These are phyloP conservation scores for Delitschia confertaspora DNA, from an alignment of 495 filamentous ascomycete genomes.

Conservation along the genomic window DNA sequence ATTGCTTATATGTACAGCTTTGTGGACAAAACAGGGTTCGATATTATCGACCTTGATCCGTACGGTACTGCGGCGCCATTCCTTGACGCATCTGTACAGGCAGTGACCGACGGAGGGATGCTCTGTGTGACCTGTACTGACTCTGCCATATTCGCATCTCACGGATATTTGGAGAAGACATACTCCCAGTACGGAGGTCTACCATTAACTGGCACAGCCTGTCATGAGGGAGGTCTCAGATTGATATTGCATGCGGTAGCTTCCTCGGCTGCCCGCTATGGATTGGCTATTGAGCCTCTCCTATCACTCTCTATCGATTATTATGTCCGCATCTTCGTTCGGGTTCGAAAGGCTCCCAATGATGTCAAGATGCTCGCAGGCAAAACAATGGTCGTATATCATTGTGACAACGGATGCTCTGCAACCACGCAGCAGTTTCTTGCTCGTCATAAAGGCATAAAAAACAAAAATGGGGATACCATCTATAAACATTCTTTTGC, in stretches of 20 bases:
- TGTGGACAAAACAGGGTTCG: slow-evolving; percentile 45
- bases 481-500: slow-evolving; percentile 69
- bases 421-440: slow-evolving; percentile 74
- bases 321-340: slow-evolving; percentile 85
- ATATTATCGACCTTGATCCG: slow-evolving; percentile 94
- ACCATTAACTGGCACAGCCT: slow-evolving; percentile 71
- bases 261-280: slow-evolving; percentile 70
- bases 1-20: slow-evolving; percentile 79
- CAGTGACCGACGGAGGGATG: slow-evolving; percentile 74
- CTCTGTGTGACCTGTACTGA: slow-evolving; percentile 96
- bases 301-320: slow-evolving; percentile 92
- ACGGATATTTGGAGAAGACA: slow-evolving; percentile 85
- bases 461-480: slow-evolving; percentile 52
- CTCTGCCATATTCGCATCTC: slow-evolving; percentile 85
- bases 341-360: slow-evolving; percentile 63
- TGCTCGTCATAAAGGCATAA: slow-evolving; percentile 51
- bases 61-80: slow-evolving; percentile 90
- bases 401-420: slow-evolving; percentile 81
- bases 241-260: slow-evolving; percentile 75
- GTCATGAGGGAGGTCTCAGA: slow-evolving; percentile 82
- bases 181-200: slow-evolving; percentile 85
- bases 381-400: slow-evolving; percentile 89
- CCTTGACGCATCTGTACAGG: slow-evolving; percentile 79
- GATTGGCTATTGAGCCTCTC: slow-evolving; percentile 82
- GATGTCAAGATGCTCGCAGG: slow-evolving; percentile 82